Evolutionary conservation across 1,284 basidiomycete species (phyloP).

Genomic region (Pyrrhoderma noxium): DNA sequence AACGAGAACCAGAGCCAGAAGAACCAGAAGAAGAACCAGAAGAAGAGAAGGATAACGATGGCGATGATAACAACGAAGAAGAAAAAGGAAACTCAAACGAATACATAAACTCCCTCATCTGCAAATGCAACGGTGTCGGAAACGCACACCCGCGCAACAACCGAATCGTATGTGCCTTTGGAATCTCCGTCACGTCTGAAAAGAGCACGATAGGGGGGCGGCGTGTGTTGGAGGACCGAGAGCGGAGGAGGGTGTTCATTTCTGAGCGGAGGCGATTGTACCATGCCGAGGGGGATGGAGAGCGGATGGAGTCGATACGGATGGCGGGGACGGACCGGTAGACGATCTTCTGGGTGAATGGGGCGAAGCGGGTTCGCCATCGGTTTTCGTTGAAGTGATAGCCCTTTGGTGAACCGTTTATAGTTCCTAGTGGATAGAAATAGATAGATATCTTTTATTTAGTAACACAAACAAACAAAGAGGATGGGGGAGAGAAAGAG

Average conservation of each 20-base stretch:
- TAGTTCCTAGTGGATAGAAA: slow-evolving; percentile 9
- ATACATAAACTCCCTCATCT: slow-evolving; percentile 34
- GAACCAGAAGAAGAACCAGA: no score
- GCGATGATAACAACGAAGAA: no score
- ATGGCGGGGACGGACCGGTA: slow-evolving; percentile 20
- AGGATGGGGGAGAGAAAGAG: no score
- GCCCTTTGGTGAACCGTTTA: slow-evolving; percentile 29
- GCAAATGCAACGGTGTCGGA: slow-evolving; percentile 31
- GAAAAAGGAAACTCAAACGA: slow-evolving; percentile 34
- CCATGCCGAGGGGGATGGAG: slow-evolving; percentile 19
- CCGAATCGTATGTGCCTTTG: slow-evolving; percentile 28
- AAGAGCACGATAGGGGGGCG: slow-evolving; percentile 28
- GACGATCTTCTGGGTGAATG: slow-evolving; percentile 23
- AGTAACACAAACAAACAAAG: no score
- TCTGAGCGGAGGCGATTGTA: slow-evolving; percentile 11
- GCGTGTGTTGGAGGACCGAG: slow-evolving; percentile 11
- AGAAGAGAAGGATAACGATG: no score
- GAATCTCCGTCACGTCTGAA: slow-evolving; percentile 37
- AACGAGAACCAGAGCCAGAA: no score
- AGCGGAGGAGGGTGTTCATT: slow-evolving; percentile 11
- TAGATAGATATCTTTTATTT: no score
- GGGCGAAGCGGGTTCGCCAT: slow-evolving; percentile 20
- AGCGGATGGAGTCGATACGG: slow-evolving; percentile 18
- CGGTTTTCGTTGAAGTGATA: slow-evolving; percentile 23
- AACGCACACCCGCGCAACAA: slow-evolving; percentile 32